A percentile compares a stretch with the other conserved stretches of the same genome.
Evolutionary conservation across 805 yeast genomes (phyloP).

Genomic region (Ogataea trehalophila): DNA sequence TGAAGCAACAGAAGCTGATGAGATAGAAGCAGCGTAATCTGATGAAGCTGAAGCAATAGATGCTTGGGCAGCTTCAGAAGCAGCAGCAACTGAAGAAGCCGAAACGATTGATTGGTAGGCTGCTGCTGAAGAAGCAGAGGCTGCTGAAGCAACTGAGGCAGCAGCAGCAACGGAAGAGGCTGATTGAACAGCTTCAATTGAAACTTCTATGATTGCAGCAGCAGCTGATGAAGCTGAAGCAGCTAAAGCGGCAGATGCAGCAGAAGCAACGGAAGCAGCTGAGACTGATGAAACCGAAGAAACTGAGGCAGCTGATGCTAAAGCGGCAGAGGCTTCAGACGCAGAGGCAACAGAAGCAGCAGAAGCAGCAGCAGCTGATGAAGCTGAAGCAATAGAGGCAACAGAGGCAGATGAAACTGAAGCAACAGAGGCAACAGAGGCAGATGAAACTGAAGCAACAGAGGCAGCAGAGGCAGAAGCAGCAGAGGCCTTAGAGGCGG

Average conservation of each 20-base stretch:
- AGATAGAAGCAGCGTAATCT: slow-evolving; percentile 2
- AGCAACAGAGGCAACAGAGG: slow-evolving; percentile 20
- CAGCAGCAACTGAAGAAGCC: slow-evolving; percentile 13
- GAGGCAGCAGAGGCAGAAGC: slow-evolving; percentile 15
- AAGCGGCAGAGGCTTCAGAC: slow-evolving; percentile 17
- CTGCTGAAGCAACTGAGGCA: slow-evolving; percentile 12
- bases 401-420: slow-evolving; percentile 21
- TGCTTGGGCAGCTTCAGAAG: slow-evolving; percentile 18
- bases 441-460: slow-evolving; percentile 15
- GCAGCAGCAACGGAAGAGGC: slow-evolving; percentile 16
- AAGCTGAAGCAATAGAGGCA: slow-evolving; percentile 20
- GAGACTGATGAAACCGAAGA: slow-evolving; percentile 15
- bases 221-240: slow-evolving; percentile 31
- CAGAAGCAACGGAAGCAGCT: slow-evolving; percentile 8
- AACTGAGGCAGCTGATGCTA: slow-evolving; percentile 14
- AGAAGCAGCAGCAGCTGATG: no score
- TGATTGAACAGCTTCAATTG: slow-evolving; percentile 11
- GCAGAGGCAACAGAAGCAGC: slow-evolving; percentile 13
- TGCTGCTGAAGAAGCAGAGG: slow-evolving; percentile 15
- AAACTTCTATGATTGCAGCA: slow-evolving; percentile 34
- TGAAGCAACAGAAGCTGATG: slow-evolving; percentile 7
- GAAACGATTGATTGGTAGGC: slow-evolving; percentile 17
- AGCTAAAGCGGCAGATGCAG: slow-evolving; percentile 15
- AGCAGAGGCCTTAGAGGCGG: slow-evolving; percentile 22
- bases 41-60: slow-evolving; percentile 5